Percentiles rank a stretch among this genome's conserved stretches.
Conservation (phyloP, 768 basidiomycete genomes). For the Agrocybe chaxingu region DNA sequence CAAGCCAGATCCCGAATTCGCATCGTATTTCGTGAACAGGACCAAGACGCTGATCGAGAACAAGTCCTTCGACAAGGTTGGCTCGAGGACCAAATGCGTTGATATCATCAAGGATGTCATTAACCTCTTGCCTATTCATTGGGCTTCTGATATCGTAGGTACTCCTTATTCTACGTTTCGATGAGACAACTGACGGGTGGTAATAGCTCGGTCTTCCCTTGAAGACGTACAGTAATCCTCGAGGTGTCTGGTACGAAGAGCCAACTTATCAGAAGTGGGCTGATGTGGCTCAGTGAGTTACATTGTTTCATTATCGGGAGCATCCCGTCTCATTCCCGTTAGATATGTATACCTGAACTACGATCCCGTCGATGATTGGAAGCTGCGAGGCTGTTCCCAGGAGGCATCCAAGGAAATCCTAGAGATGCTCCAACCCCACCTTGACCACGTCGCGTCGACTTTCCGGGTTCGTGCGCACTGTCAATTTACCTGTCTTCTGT, state of each 20-base stretch:
- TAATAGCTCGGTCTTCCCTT: conserved; percentile 43
- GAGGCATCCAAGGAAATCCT: conserved; percentile 27
- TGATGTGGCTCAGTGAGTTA: conserved; percentile 46
- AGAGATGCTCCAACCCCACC: conserved; percentile 24
- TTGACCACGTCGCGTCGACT: conserved; percentile 22
- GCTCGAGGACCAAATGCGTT: conserved; percentile 28
- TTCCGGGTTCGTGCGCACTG: conserved; percentile 12
- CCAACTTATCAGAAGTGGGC: conserved; percentile 39
- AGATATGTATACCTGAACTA: conserved; percentile 47
- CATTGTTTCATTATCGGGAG: not conserved
- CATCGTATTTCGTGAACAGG: conserved; percentile 29
- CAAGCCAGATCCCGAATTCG: conserved; percentile 15
- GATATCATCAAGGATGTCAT: conserved; percentile 70
- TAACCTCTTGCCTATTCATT: conserved; percentile 58
- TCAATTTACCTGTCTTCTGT: not conserved
- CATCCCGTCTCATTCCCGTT: not conserved
- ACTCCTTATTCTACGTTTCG: not conserved
- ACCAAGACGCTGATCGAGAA: conserved; percentile 29
- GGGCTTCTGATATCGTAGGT: conserved; percentile 60
- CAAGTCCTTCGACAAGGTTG: conserved; percentile 31
- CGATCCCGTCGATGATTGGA: conserved; percentile 45
- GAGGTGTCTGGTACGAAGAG: conserved; percentile 35
- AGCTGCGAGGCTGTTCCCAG: conserved; percentile 37
- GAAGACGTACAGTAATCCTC: conserved; percentile 27
- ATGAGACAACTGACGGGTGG: conserved; percentile 1